A percentile compares a stretch with the other conserved stretches of the same genome.
These are phyloP conservation scores for Murraya paniculata DNA, from an alignment of 345 rosid genomes.

Conservation along the genomic window DNA sequence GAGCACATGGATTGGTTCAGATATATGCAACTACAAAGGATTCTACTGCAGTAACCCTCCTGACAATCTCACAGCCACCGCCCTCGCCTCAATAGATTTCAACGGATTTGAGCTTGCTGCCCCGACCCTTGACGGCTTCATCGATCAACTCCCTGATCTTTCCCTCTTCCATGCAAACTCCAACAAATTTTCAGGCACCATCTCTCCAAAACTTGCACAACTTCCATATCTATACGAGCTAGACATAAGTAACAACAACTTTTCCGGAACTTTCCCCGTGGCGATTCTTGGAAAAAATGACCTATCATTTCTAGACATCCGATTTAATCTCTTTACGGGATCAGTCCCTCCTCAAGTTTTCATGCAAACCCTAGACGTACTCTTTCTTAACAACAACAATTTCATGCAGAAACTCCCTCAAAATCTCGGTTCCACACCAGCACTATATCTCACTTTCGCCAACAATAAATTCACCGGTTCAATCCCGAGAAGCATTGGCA, in stretches of 20 bases:
- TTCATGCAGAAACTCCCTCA: conserved; percentile 33
- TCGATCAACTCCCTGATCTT: conserved; percentile 46
- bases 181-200: conserved; percentile 40
- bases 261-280: conserved; percentile 30
- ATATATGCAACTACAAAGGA: conserved; percentile 40
- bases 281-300: conserved; percentile 20
- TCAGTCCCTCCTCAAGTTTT: conserved; percentile 37
- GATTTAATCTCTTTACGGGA: conserved; percentile 43
- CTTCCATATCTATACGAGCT: conserved; percentile 36
- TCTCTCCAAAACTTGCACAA: conserved; percentile 23
- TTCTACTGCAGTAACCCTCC: conserved; percentile 41
- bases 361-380: conserved; percentile 22
- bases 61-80: conserved; percentile 32
- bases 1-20: conserved; percentile 35
- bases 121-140: conserved; percentile 35
- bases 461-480: conserved; percentile 44
- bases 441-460: conserved; percentile 37
- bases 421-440: conserved; percentile 31
- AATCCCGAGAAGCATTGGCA: conserved; percentile 32
- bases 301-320: conserved; percentile 38
- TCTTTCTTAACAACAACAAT: conserved; percentile 45
- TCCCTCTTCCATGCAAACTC: conserved; percentile 56
- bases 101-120: conserved; percentile 34
- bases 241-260: conserved; percentile 41
- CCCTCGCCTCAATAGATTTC: conserved; percentile 42